phyloP scores from a whole-genome alignment of 2,329 filamentous ascomycete species.

The Lachnellula suecica region DNA sequence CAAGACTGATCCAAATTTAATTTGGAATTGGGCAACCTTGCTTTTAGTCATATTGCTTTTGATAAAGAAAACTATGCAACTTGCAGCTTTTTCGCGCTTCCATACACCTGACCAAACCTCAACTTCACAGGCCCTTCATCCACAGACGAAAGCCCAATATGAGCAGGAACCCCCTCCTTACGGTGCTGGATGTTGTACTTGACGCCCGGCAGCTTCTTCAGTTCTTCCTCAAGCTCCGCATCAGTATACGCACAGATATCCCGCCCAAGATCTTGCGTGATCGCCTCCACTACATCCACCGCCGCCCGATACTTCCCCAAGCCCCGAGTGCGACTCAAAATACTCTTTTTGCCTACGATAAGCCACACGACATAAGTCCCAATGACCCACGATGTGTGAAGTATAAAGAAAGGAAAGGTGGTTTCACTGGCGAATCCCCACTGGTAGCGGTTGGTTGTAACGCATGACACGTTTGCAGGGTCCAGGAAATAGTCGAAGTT shows the following conservation, averaged over 20 bases:
- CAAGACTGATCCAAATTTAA: no score
- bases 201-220: not conserved
- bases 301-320: conserved; percentile 4
- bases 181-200: conserved; percentile 7
- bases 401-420: not conserved
- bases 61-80: no score
- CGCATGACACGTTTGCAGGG: not conserved
- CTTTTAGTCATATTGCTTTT: no score
- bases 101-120: not conserved
- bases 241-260: conserved; percentile 6
- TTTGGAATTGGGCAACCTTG: no score
- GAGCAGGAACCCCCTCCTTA: not conserved
- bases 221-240: not conserved
- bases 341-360: not conserved
- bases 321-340: not conserved
- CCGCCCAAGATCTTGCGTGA: not conserved
- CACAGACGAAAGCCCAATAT: not conserved
- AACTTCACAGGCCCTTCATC: not conserved
- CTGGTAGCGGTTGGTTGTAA: not conserved
- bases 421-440: not conserved
- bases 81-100: no score
- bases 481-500: not conserved
- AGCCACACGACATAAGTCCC: conserved; percentile 1
- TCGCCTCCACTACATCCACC: conserved; percentile 3
- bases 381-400: not conserved